These are phyloP conservation scores for Aspergillus fischeri DNA, from an alignment of 2,329 filamentous ascomycete species.

Conservation along the genomic window DNA sequence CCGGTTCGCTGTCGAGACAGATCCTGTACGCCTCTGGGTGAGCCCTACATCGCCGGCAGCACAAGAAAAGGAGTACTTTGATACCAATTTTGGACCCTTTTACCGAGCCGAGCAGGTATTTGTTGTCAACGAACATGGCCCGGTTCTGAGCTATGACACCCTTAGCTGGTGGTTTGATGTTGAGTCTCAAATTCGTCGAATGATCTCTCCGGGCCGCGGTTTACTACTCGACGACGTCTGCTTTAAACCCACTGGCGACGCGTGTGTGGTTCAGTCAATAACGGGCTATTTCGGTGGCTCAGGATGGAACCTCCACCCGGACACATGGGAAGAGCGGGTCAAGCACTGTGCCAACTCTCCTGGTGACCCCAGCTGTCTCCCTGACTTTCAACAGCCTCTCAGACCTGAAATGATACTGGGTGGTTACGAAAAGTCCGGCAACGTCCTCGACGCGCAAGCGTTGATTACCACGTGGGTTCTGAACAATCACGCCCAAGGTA, in stretches of 20 bases:
- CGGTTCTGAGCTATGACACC: slow-evolving; percentile 84
- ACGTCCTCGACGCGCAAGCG: slow-evolving; percentile 70
- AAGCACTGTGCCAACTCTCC: slow-evolving; percentile 72
- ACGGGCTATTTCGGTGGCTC: slow-evolving; percentile 78
- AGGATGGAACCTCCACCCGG: slow-evolving; percentile 56
- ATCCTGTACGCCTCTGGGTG: slow-evolving; percentile 94
- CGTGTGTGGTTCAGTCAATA: slow-evolving; percentile 90
- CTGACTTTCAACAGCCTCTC: slow-evolving; percentile 83
- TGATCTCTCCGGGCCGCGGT: slow-evolving; percentile 66
- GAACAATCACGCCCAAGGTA: slow-evolving; percentile 75
- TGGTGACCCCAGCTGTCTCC: slow-evolving; percentile 68
- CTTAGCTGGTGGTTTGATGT: slow-evolving; percentile 91
- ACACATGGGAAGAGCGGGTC: slow-evolving; percentile 69
- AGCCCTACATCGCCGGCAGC: slow-evolving; percentile 87
- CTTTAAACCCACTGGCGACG: slow-evolving; percentile 85
- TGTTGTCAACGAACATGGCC: slow-evolving; percentile 80
- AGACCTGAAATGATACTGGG: slow-evolving; percentile 82
- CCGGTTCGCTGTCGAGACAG: slow-evolving; percentile 80
- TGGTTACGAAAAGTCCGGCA: slow-evolving; percentile 61
- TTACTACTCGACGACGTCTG: slow-evolving; percentile 78
- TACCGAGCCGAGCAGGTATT: slow-evolving; percentile 93
- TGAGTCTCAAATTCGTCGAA: slow-evolving; percentile 68
- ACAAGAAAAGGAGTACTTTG: slow-evolving; percentile 90
- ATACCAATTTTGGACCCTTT: slow-evolving; percentile 88
- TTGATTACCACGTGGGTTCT: slow-evolving; percentile 94